Conservation (phyloP, 73 alveolate species). For the Breviolum minutum region DNA sequence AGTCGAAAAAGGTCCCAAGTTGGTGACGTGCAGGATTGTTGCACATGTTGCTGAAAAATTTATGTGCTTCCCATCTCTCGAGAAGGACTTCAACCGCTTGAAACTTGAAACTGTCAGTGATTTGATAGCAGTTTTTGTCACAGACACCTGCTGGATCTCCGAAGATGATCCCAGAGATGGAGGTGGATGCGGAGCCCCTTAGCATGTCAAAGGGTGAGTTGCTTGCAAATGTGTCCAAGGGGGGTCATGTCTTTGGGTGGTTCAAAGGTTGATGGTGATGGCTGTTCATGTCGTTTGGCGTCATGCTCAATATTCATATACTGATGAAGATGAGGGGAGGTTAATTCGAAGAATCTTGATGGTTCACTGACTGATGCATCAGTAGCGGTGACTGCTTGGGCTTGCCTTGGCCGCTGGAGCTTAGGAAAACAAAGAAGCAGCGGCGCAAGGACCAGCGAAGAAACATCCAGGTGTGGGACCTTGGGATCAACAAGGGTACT, state of each 20-base stretch:
- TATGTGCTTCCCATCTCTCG: no score
- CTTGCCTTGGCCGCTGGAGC: neutral
- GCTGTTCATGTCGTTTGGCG: no score
- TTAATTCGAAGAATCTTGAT: neutral
- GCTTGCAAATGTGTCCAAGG: neutral
- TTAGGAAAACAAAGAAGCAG: slow-evolving; percentile 50
- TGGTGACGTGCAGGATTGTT: no score
- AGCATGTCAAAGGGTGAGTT: neutral
- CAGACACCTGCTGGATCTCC: slow-evolving; percentile 22
- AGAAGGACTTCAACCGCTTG: neutral
- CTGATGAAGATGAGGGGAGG: no score
- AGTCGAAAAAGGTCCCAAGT: no score
- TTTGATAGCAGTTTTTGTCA: neutral
- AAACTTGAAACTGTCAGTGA: neutral
- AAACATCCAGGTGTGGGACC: slow-evolving; percentile 4
- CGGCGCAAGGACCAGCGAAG: slow-evolving; percentile 63
- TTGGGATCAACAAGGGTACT: neutral
- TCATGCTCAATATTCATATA: no score
- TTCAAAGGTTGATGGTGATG: no score
- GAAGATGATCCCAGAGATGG: slow-evolving; percentile 43
- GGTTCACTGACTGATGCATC: neutral
- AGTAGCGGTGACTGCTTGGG: neutral
- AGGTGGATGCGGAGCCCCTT: slow-evolving; percentile 14
- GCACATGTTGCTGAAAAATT: no score
- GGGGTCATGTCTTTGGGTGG: no score